Conservation (phyloP, 345 rosid species). For the Eucalyptus marginata region DNA sequence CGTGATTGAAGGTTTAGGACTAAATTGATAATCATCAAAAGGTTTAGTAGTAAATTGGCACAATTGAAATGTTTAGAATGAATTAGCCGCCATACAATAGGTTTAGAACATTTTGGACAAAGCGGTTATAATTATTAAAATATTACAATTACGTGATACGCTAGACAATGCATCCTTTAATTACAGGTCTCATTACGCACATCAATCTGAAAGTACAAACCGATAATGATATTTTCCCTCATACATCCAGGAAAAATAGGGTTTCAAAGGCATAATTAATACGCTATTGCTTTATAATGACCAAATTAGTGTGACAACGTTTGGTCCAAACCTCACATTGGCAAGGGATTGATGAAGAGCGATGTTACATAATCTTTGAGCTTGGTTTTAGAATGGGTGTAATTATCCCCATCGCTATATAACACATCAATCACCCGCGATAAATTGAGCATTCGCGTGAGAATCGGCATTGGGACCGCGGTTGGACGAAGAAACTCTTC, state of each 20-base stretch:
- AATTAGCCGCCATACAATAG: not conserved
- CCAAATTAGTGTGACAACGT: not conserved
- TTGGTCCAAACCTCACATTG: not conserved
- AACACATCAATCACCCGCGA: constrained; percentile 2
- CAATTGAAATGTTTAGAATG: no score
- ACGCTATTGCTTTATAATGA: not conserved
- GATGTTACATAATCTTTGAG: not conserved
- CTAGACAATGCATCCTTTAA: not conserved
- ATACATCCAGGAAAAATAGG: not conserved
- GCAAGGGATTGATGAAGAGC: not conserved
- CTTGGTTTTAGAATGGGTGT: not conserved
- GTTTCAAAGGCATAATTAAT: not conserved
- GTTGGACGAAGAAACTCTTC: constrained; percentile 8
- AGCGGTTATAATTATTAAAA: not conserved
- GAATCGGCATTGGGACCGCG: not conserved
- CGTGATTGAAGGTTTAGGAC: no score
- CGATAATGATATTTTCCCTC: not conserved
- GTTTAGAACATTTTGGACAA: not conserved
- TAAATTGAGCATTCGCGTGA: constrained; percentile 2
- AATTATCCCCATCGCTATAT: constrained; percentile 12
- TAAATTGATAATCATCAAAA: no score
- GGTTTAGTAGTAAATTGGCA: no score
- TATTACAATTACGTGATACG: not conserved
- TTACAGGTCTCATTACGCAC: not conserved
- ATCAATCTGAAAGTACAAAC: not conserved